Evolutionary conservation across 768 basidiomycete species (phyloP), one percentile per base, ranked within the genome.

Genomic region (Chalciporus pseudorubinellus): DNA sequence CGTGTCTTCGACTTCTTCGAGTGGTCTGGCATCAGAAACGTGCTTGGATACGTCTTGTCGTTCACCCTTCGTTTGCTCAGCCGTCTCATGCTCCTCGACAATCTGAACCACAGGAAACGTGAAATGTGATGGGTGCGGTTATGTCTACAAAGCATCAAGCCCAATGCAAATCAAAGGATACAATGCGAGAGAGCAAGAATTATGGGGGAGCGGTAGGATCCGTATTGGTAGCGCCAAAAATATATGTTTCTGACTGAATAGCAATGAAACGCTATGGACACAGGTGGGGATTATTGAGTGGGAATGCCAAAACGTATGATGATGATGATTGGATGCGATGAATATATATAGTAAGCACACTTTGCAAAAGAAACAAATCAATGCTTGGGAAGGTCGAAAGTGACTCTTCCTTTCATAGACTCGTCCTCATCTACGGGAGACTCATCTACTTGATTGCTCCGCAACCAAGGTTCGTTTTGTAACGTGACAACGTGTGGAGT

Each of bases 1-100:
- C 34, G 39, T 16, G 10, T 71, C n/a, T 78, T 81, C 55, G 73
- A 74, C 50, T 39, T 68, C 26, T 49, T 77, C 43, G 74, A 80
- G 61, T 48, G 48, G 24, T 69, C 62, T 6, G 74, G 73, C 10
- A 39, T 65, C 39, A 61, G 74, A 51, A 45, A 19, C 7, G 24
- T 72, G 33, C 24, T 73, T 0, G 75, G 74, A 11, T 44, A n/a
- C 33, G 48, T 53, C 36, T 63, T 62, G 59, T 60, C 38, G 42
- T 56, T 52, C n/a, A 14, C 26, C 28, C 56, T 54, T 39, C 20
- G 24, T 31, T 22, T 53, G 12, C 29, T 53, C 42, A 44, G 49
- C 31, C 44, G 44, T 50, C 46, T 43, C 34, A 21, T 51, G 6
- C 9, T 53, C n/a, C 14, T 41, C 16, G 29, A 12, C 20, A 20